Evolutionary conservation across 306 rosid genomes (phyloP), one percentile per base, ranked within the genome.

Genomic region (Arachis stenosperma): DNA sequence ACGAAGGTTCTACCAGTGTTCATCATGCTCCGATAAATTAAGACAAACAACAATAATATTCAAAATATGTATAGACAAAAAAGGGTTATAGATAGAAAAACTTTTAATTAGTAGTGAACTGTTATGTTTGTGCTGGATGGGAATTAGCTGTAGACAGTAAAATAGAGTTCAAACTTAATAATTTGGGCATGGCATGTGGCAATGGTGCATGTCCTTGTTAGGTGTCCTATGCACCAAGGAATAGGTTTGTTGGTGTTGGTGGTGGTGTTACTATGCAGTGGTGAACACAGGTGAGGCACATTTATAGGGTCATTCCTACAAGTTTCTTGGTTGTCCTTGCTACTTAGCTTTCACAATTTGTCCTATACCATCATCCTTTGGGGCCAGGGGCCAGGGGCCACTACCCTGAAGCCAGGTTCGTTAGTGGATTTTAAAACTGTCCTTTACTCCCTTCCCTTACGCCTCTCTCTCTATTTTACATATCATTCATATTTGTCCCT

Each of bases 191-290:
- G 29, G 57, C 14, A 4, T 50, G 41, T 70, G 65, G 57, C 59
- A 33, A 33, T 51, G 10, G 1, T 29, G 59, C 33, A 51, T 75
- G 81, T 65, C 84, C 75, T 75, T 81, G 76, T 72, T 76, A 81
- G 81, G 86, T 79, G 81, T 82, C 77, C 61, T 62, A 17, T 67
- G 42, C 27, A 22, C 27, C 40, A 27, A 64, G 59, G 37, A 74
- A 50, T 61, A 55, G 56, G 27, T 51, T 70, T 51, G 75, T 82
- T 74, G 55, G 56, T 67, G 43, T 27, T 42, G 8, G 11, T 56
- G 8, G 11, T 55, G 27, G 27, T 22, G 27, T 22, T 22, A 1
- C 1, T 22, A 22, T 22, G 27, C 27, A 22, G 27, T 1, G 27
- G 27, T 22, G 27, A 22, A 22, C 1, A 22, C 27, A 22, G 27